phyloP scores from a whole-genome alignment of 352 stramenopile genomes.

The Pythium apleroticum region DNA sequence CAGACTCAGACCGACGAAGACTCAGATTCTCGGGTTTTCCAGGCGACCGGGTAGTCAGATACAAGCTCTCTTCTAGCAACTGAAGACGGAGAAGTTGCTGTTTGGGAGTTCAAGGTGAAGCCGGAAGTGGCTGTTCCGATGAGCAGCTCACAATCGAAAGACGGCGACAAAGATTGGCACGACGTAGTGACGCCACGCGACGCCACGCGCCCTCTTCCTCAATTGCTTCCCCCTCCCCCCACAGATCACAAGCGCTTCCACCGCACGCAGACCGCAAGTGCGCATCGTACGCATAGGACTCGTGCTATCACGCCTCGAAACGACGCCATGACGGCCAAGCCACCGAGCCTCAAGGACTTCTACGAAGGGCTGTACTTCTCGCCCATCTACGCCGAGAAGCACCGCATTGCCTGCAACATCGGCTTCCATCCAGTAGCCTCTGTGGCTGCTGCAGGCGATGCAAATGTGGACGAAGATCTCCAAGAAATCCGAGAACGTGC shows the following conservation, averaged over 20 bases:
- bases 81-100: not conserved
- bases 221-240: not conserved
- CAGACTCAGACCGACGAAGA: not conserved
- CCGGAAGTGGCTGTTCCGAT: constrained; percentile 11
- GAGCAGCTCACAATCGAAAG: constrained; percentile 11
- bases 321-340: not conserved
- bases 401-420: constrained; percentile 72
- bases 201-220: constrained; percentile 1
- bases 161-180: constrained; percentile 27
- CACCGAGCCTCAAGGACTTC: constrained; percentile 57
- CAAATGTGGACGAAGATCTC: constrained; percentile 13
- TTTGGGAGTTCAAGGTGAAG: constrained; percentile 11
- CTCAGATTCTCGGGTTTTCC: constrained; percentile 1
- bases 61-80: constrained; percentile 10
- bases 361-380: constrained; percentile 81
- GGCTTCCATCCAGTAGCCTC: constrained; percentile 42
- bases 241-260: not conserved
- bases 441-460: constrained; percentile 7
- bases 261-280: not conserved
- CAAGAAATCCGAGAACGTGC: constrained; percentile 14
- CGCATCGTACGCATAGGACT: not conserved
- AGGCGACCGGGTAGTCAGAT: constrained; percentile 11
- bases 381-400: constrained; percentile 56
- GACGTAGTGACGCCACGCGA: not conserved
- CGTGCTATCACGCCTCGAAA: not conserved